phyloP scores from a whole-genome alignment of 768 basidiomycete species.

The Clavulina sp. region DNA sequence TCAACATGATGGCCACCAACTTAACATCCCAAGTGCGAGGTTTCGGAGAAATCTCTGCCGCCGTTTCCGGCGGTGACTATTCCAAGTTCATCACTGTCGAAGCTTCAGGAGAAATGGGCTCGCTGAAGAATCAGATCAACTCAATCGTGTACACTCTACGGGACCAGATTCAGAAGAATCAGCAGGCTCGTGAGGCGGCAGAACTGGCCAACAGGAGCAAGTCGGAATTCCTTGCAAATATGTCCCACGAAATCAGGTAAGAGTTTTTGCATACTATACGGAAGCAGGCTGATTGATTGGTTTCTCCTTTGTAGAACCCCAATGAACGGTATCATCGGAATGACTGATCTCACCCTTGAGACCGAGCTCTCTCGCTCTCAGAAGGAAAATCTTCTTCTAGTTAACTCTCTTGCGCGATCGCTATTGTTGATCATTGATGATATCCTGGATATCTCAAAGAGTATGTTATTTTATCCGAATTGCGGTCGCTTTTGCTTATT shows the following conservation, averaged over 20 bases:
- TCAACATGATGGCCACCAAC: conserved; percentile 95
- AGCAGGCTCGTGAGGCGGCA: conserved; percentile 88
- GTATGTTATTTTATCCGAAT: conserved; percentile 31
- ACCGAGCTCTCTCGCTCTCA: conserved; percentile 89
- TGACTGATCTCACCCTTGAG: conserved; percentile 96
- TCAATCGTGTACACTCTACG: conserved; percentile 98
- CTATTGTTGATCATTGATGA: conserved; percentile 95
- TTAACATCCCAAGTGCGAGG: conserved; percentile 97
- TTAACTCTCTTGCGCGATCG: conserved; percentile 85
- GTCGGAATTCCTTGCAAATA: conserved; percentile 96
- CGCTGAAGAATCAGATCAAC: conserved; percentile 95
- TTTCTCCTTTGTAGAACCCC: conserved; percentile 52
- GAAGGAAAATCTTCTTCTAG: conserved; percentile 85
- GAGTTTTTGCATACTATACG: conserved; percentile 16
- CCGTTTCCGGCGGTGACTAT: conserved; percentile 97
- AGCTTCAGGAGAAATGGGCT: conserved; percentile 97
- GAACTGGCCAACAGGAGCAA: conserved; percentile 96
- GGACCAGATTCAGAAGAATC: conserved; percentile 97
- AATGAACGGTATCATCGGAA: conserved; percentile 99
- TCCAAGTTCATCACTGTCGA: conserved; percentile 98
- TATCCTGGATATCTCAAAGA: conserved; percentile 98
- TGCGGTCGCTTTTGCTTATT: conserved; percentile 9
- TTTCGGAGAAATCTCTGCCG: conserved; percentile 95
- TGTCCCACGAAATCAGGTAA: conserved; percentile 90
- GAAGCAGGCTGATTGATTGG: background rate